Percentiles rank a stretch among this genome's conserved stretches.
These are phyloP conservation scores for Sarcomyxa edulis DNA, from an alignment of 768 basidiomycete genomes.

Conservation along the genomic window DNA sequence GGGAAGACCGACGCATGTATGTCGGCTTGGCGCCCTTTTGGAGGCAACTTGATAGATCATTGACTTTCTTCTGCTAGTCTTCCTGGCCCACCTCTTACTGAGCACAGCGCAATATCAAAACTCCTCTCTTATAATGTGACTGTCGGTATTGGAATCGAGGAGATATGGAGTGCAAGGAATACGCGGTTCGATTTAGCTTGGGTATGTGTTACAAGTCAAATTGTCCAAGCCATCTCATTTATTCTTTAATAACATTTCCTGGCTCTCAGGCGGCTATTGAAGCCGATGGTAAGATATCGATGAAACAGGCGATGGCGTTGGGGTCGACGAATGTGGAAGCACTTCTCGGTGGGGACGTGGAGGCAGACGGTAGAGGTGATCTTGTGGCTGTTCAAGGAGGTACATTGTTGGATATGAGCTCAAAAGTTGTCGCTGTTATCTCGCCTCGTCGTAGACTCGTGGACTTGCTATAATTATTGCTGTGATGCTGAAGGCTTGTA, in stretches of 20 bases:
- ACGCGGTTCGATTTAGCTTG: conserved; percentile 78
- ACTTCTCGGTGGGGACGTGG: conserved; percentile 28
- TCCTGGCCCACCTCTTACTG: conserved; percentile 71
- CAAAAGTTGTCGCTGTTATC: conserved; percentile 49
- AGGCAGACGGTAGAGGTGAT: conserved; percentile 35
- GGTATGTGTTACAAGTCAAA: conserved; percentile 54
- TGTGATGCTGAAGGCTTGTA: too few species aligned
- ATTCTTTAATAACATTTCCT: not conserved
- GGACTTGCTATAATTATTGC: conserved; percentile 6
- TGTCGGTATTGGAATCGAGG: conserved; percentile 59
- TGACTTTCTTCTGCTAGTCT: conserved; percentile 26
- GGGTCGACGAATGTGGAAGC: conserved; percentile 42
- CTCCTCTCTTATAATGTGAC: conserved; percentile 67
- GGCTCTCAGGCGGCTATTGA: conserved; percentile 37
- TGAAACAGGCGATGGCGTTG: conserved; percentile 38
- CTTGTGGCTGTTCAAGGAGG: conserved; percentile 54
- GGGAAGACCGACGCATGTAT: conserved; percentile 69
- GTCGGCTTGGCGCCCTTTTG: conserved; percentile 21
- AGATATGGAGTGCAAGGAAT: conserved; percentile 63
- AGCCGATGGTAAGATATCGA: conserved; percentile 31
- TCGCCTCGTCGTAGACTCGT: conserved; percentile 38
- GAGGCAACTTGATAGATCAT: conserved; percentile 21
- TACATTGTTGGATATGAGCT: conserved; percentile 40
- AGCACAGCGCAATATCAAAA: conserved; percentile 44
- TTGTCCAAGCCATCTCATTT: not conserved